Conservation (phyloP, 1,139 yeast genomes). For the Meyerozyma carpophila region DNA sequence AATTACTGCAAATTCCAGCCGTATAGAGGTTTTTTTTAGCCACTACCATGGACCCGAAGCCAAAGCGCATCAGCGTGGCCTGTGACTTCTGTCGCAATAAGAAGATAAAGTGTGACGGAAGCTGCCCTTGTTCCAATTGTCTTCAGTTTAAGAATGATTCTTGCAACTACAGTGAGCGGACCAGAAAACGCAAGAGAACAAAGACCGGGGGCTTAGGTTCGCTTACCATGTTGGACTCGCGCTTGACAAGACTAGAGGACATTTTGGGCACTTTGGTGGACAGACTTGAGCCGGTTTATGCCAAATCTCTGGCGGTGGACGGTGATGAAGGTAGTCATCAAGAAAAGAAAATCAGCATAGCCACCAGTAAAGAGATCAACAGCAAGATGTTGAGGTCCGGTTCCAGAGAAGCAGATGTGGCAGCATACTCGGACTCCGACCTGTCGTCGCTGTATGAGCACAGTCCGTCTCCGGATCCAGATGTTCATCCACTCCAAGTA, state of each 20-base stretch:
- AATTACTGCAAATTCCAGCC: too few species aligned
- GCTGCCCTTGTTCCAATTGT: slow-evolving; percentile 18
- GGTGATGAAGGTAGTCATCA: slow-evolving; percentile 3
- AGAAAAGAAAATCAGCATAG: slow-evolving; percentile 1
- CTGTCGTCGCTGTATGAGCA: not conserved
- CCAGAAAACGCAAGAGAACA: slow-evolving; percentile 13
- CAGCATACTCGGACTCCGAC: not conserved
- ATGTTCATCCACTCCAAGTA: too few species aligned
- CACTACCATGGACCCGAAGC: slow-evolving; percentile 6
- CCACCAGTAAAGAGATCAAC: too few species aligned
- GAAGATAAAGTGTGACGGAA: slow-evolving; percentile 22
- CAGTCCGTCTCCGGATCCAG: too few species aligned
- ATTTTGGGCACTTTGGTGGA: slow-evolving; percentile 2
- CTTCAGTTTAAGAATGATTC: slow-evolving; percentile 12
- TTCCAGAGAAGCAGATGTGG: too few species aligned
- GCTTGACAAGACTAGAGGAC: slow-evolving; percentile 4
- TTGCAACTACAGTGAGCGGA: slow-evolving; percentile 26
- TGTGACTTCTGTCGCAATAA: slow-evolving; percentile 21
- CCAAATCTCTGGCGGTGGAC: not conserved
- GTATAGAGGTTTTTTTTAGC: too few species aligned
- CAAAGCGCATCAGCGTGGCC: slow-evolving; percentile 16
- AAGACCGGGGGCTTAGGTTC: slow-evolving; percentile 1
- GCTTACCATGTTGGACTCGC: slow-evolving; percentile 2
- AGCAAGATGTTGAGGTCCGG: too few species aligned
- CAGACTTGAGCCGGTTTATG: not conserved